Evolutionary conservation across 2,329 filamentous ascomycete species (phyloP), one percentile per base, ranked within the genome.

Genomic region (Fusarium penzigii): DNA sequence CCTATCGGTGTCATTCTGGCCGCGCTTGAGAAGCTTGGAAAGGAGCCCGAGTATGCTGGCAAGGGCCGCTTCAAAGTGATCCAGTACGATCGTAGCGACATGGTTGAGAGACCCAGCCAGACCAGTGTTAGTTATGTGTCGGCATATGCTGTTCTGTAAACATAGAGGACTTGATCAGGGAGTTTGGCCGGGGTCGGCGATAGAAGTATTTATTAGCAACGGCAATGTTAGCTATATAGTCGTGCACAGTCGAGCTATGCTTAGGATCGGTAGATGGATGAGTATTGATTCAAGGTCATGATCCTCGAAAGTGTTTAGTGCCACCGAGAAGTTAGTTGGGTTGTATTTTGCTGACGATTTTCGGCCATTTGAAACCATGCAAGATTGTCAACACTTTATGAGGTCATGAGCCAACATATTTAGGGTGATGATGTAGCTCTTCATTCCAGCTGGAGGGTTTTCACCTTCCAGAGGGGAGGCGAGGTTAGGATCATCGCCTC

Each of bases 81-180:
- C 50, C 80, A 88, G 65, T 99, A 99, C 70, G 87, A 96, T 68
- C 83, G 92, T 53, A 99, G 93, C 72, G 86, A 84, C 53, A 75
- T 95, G 70, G 88, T 89, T 4, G 78, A 82, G 59, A 78, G 78
- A 29, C 77, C 87, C 1, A 71, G 68, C 14, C 90, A 96, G 58
- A 94, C 86, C 60, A 97, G 92, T 62, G 94, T 99, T 46, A 97
- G 92, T 73, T 99, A 99, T 71, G 92, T 90, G 3, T 93, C 92
- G 68, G 94, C 92, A 4, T 96, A 94, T 78, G 91, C 92, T 9
- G 78, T 92, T 14, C 67, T 92, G 34, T 92, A 44, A 66, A 44
- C 2, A 48, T 16, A 14, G 6, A n/a, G 11, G 11, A 44, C 7
- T 10, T 10, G 13, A 2, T 7, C 4, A 6, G 6, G n/a, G 42